Percentiles rank a stretch among this genome's conserved stretches.
Evolutionary conservation across 2,329 filamentous ascomycete genomes (phyloP).

Genomic region (Coniochaeta sp.): DNA sequence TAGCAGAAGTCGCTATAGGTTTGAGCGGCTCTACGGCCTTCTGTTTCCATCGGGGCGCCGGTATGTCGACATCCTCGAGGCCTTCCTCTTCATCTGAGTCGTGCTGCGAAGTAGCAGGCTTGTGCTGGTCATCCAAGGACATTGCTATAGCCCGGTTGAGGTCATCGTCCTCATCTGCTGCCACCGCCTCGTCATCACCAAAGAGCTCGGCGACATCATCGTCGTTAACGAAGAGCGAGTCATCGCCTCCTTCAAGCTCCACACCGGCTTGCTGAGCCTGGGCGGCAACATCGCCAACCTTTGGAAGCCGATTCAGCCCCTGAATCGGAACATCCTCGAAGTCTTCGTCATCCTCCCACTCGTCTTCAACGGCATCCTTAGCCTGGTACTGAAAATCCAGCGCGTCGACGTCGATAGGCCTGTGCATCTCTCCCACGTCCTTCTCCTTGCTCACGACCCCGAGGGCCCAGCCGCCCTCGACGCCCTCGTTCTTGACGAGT

Average conservation of each 20-base stretch:
- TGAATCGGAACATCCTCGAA: conserved; percentile 94
- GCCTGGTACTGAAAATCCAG: conserved; percentile 49
- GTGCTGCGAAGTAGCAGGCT: not conserved
- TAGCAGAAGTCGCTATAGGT: conserved; percentile 36
- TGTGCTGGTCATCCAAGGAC: conserved; percentile 64
- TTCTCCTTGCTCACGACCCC: conserved; percentile 82
- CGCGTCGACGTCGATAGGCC: conserved; percentile 86
- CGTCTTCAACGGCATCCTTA: conserved; percentile 50
- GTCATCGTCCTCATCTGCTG: conserved; percentile 47
- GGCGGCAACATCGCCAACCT: conserved; percentile 22
- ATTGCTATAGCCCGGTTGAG: conserved; percentile 76
- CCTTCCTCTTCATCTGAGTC: conserved; percentile 26
- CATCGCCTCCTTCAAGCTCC: conserved; percentile 32
- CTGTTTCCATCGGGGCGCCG: conserved; percentile 49
- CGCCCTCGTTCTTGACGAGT: conserved; percentile 88
- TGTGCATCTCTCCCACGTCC: conserved; percentile 69
- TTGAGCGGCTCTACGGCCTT: conserved; percentile 41
- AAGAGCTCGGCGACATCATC: conserved; percentile 25
- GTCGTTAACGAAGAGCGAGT: conserved; percentile 48
- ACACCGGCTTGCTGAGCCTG: conserved; percentile 17
- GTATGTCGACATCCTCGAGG: conserved; percentile 38
- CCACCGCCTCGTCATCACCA: conserved; percentile 20
- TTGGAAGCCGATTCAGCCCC: conserved; percentile 78
- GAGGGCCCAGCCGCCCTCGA: conserved; percentile 91
- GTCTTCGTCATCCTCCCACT: conserved; percentile 64